phyloP scores from a whole-genome alignment of 768 basidiomycete genomes.

The Amanita jacksonii region DNA sequence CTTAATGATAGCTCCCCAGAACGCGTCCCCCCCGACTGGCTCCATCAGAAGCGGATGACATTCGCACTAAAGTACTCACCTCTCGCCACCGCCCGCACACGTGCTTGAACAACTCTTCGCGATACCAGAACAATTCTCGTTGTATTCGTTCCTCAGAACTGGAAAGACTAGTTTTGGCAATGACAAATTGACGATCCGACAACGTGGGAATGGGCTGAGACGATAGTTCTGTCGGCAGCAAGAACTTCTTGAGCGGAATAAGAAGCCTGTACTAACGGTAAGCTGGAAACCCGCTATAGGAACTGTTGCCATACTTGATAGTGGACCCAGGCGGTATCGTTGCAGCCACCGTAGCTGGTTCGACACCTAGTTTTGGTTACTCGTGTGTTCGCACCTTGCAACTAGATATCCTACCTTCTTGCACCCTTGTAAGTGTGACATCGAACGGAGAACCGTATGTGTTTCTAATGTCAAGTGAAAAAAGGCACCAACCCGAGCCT shows the following conservation, averaged over 20 bases:
- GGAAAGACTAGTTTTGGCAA: conserved; percentile 61
- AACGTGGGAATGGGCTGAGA: conserved; percentile 72
- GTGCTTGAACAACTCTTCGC: conserved; percentile 72
- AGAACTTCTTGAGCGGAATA: conserved; percentile 64
- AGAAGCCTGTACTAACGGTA: conserved; percentile 35
- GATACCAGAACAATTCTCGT: conserved; percentile 90
- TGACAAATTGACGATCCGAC: conserved; percentile 86
- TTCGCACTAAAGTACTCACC: conserved; percentile 32
- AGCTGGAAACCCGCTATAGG: conserved; percentile 1
- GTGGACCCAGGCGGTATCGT: conserved; percentile 86
- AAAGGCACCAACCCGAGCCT: conserved; percentile 70
- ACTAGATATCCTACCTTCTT: conserved; percentile 41
- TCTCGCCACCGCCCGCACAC: conserved; percentile 78
- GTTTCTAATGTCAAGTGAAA: conserved; percentile 87
- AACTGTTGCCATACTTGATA: conserved; percentile 44
- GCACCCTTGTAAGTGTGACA: conserved; percentile 60
- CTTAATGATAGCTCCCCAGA: conserved; percentile 71
- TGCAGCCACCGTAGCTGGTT: conserved; percentile 34
- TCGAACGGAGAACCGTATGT: conserved; percentile 89
- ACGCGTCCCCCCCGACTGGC: conserved; percentile 70
- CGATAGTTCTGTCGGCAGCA: conserved; percentile 47
- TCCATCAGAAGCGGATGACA: conserved; percentile 5
- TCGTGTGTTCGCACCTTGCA: background rate
- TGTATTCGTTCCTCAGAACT: conserved; percentile 50
- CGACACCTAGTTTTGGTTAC: conserved; percentile 23